A percentile compares a stretch with the other conserved stretches of the same genome.
Evolutionary conservation across 305 asterid species (phyloP).

Genomic region (Fraxinus greggii): DNA sequence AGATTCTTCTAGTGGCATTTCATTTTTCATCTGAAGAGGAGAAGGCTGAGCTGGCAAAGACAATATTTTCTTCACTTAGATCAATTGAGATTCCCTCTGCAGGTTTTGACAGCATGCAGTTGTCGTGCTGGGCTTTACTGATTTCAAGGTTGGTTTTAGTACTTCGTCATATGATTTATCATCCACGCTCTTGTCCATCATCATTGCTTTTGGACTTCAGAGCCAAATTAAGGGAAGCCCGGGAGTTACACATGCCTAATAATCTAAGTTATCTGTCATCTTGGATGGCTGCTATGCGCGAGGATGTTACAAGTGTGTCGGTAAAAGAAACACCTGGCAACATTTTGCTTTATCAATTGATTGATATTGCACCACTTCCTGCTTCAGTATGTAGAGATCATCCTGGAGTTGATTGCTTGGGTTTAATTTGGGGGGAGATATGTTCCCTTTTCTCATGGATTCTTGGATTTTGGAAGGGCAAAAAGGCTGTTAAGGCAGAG

Average conservation of each 20-base stretch:
- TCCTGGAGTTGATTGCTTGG: slow-evolving; percentile 45
- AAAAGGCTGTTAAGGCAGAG: slow-evolving; percentile 59
- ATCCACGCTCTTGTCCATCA: slow-evolving; percentile 71
- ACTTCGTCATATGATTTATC: slow-evolving; percentile 85
- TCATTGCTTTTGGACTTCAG: slow-evolving; percentile 71
- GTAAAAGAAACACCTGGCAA: slow-evolving; percentile 44
- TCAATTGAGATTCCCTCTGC: slow-evolving; percentile 50
- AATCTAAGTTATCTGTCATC: slow-evolving; percentile 52
- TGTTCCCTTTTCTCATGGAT: slow-evolving; percentile 52
- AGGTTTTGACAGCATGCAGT: slow-evolving; percentile 48
- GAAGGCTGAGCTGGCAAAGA: slow-evolving; percentile 53
- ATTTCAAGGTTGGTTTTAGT: slow-evolving; percentile 82
- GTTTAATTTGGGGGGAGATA: slow-evolving; percentile 62
- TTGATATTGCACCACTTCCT: slow-evolving; percentile 78
- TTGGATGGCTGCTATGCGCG: slow-evolving; percentile 71
- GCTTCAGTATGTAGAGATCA: slow-evolving; percentile 55
- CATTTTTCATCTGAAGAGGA: slow-evolving; percentile 85
- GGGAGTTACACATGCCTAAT: slow-evolving; percentile 39
- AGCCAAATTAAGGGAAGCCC: slow-evolving; percentile 69
- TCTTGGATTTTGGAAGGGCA: slow-evolving; percentile 72
- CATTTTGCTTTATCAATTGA: slow-evolving; percentile 66
- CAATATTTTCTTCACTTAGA: slow-evolving; percentile 53
- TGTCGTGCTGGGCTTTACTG: slow-evolving; percentile 89
- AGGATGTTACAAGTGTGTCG: slow-evolving; percentile 40
- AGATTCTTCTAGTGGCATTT: slow-evolving; percentile 75